Base-by-base conservation (phyloP, 2,329 filamentous ascomycete species). In the Diaporthe aspalathi region DNA sequence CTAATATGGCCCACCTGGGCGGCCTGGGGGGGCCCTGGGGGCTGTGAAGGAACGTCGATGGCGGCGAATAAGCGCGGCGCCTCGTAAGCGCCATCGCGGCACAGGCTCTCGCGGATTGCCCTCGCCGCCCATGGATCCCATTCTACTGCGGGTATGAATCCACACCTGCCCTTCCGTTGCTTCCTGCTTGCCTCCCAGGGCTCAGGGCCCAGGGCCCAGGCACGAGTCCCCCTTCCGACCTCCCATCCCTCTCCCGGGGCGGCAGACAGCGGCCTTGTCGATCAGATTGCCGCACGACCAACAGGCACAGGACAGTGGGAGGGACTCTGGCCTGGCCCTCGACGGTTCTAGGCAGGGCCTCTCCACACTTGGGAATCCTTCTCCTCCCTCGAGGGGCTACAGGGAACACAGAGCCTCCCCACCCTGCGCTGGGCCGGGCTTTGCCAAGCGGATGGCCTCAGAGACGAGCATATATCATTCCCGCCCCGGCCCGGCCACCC, bases 401-500 rank as follows among this genome's bases (percentile, higher is more conserved):
- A 49, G 38, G 57, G 57, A 62, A 38, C 29, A 50, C 32, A 65
- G 60, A 65, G 60, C 27, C 60, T 49, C 40, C 35, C 6, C 17
- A 40, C 22, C 27, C 4, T 60, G 53, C 24, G 40, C n/a, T 60
- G 29, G 17, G n/a, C 53, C 67, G 29, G 40, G 40, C 22, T 43
- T n/a, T 7, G 43, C 43, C 67, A 68, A 68, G 67, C 24, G 5
- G 53, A 50, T 50, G 67, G 47, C 53, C 45, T 65, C 43, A n/a
- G 53, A 66, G 38, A 20, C 24, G 62, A 68, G 60, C 14, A 50
- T 68, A 70, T 63, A 70, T 54, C 65, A 57, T 49, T 60, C 56
- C 60, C 68, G 71, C 71, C 69, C 54, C 65, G 47, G 57, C 20
- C 71, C 56, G 54, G 62, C 71, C 56, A 63, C 62, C 53, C 63